These are phyloP conservation scores for Botrytis fabae DNA, from an alignment of 2,329 filamentous ascomycete genomes.

Conservation along the genomic window DNA sequence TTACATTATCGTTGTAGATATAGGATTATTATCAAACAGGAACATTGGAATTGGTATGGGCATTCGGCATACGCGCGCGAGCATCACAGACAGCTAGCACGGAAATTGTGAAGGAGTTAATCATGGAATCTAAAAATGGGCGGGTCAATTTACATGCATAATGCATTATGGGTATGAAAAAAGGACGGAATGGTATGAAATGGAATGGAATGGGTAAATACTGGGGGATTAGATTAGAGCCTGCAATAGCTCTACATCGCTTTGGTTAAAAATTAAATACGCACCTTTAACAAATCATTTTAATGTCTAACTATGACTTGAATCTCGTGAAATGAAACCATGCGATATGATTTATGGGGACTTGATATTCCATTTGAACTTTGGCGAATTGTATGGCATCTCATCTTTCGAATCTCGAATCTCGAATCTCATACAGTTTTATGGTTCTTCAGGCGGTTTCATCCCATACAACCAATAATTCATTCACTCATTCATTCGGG, in stretches of 20 bases:
- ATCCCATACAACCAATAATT: neutral
- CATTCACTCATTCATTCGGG: neutral
- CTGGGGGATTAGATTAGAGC: neutral
- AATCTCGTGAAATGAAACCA: neutral
- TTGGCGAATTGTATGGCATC: neutral
- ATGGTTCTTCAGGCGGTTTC: neutral
- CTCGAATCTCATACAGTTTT: neutral
- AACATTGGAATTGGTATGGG: neutral
- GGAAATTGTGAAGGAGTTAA: constrained; percentile 8
- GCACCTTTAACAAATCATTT: neutral
- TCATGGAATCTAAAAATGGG: neutral
- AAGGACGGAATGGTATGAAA: neutral
- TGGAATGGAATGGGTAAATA: neutral
- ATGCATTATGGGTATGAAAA: neutral
- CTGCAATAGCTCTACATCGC: neutral
- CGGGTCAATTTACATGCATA: neutral
- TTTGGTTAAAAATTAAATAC: neutral
- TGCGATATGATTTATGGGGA: neutral
- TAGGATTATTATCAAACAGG: constrained; percentile 6
- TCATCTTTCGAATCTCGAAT: neutral
- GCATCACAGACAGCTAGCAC: neutral
- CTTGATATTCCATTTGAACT: neutral
- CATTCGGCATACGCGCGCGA: neutral
- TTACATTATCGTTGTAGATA: neutral
- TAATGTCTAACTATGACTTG: rapidly evolving